A percentile compares a stretch with the other conserved stretches of the same genome.
phyloP scores from a whole-genome alignment of 306 rosid genomes.

The Citrullus amarus region DNA sequence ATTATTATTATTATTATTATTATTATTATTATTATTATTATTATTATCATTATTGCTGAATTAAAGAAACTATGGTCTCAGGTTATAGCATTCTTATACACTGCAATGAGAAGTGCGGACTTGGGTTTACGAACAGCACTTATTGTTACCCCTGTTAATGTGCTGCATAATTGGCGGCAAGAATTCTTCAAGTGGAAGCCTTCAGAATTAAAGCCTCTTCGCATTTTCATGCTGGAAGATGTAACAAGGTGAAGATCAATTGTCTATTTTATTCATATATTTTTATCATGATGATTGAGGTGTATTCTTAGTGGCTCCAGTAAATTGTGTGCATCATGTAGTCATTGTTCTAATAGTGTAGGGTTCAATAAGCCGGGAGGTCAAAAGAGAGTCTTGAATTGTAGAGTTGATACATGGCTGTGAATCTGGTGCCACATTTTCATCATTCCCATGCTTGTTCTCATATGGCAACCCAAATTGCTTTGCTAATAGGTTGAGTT shows the following conservation, averaged over 20 bases:
- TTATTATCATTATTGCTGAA: background rate
- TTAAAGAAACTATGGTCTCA: slow-evolving; percentile 20
- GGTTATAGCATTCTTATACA: slow-evolving; percentile 91
- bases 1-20: background rate
- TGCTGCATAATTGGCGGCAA: slow-evolving; percentile 91
- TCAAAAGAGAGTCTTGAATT: no score
- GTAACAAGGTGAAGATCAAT: slow-evolving; percentile 50
- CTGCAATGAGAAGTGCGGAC: slow-evolving; percentile 82
- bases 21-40: no score
- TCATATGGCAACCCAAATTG: no score
- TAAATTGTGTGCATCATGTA: background rate
- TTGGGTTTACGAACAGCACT: slow-evolving; percentile 86
- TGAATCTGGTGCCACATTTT: no score
- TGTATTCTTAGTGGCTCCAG: background rate
- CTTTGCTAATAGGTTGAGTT: no score
- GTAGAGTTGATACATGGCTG: no score
- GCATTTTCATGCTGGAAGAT: slow-evolving; percentile 85
- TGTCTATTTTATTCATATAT: background rate
- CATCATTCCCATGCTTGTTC: no score
- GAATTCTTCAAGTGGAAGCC: slow-evolving; percentile 93
- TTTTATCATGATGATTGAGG: background rate
- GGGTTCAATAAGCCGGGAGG: no score
- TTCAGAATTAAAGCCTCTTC: slow-evolving; percentile 68
- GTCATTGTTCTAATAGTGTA: background rate
- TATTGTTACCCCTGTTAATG: slow-evolving; percentile 92